Conservation (phyloP, 805 yeast species). For the Kregervanrija pseudodelftensis region DNA sequence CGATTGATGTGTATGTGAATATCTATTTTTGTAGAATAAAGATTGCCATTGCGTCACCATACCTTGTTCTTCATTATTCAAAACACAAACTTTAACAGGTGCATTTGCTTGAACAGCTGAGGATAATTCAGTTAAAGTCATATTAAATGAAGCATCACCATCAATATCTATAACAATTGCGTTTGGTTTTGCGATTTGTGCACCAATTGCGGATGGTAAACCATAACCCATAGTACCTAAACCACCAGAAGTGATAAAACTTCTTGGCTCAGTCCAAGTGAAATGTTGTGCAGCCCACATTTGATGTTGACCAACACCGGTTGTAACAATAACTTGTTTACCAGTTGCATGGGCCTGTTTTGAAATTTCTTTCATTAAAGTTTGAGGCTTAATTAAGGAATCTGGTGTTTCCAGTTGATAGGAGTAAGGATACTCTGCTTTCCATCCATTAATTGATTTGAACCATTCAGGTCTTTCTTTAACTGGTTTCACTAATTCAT, state of each 20-base stretch:
- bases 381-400: slow-evolving; percentile 85
- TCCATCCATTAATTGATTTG: slow-evolving; percentile 69
- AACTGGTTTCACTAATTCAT: slow-evolving; percentile 64
- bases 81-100: slow-evolving; percentile 81
- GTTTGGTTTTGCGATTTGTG: slow-evolving; percentile 93
- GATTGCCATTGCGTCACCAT: slow-evolving; percentile 99
- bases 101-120: slow-evolving; percentile 92
- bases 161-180: slow-evolving; percentile 94
- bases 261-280: slow-evolving; percentile 88
- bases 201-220: slow-evolving; percentile 96
- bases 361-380: slow-evolving; percentile 73
- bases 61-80: slow-evolving; percentile 98
- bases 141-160: slow-evolving; percentile 98
- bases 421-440: slow-evolving; percentile 74
- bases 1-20: slow-evolving; percentile 93
- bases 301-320: slow-evolving; percentile 99
- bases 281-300: slow-evolving; percentile 99
- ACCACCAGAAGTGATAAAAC: slow-evolving; percentile 97
- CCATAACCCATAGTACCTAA: slow-evolving; percentile 99
- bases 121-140: slow-evolving; percentile 90
- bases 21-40: slow-evolving; percentile 91
- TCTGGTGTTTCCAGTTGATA: slow-evolving; percentile 78
- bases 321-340: slow-evolving; percentile 80
- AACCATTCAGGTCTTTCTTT: slow-evolving; percentile 77
- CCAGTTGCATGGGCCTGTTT: slow-evolving; percentile 55